Percentiles rank a stretch among this genome's conserved stretches.
phyloP scores from a whole-genome alignment of 1,284 basidiomycete genomes.

The Entoloma clypeatum region DNA sequence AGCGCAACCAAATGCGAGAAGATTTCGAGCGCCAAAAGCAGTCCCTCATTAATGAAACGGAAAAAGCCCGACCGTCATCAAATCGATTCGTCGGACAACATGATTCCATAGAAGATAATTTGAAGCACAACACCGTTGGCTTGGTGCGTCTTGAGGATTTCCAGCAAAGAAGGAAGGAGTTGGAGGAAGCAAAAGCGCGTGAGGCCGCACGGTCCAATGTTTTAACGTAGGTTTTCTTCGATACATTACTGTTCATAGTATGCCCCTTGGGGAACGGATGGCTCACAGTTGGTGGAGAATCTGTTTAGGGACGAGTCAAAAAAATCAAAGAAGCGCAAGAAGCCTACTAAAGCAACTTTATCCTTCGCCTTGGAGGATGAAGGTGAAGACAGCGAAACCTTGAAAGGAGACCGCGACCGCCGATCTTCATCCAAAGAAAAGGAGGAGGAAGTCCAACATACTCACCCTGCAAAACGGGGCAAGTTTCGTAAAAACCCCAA shows the following conservation, averaged over 20 bases:
- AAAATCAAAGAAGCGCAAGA: conserved; percentile 90
- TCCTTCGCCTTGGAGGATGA: conserved; percentile 90
- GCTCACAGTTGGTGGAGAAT: conserved; percentile 76
- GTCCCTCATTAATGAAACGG: conserved; percentile 76
- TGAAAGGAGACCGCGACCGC: conserved; percentile 25
- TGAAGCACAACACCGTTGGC: conserved; percentile 93
- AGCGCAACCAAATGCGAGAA: conserved; percentile 79
- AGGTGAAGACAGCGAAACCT: conserved; percentile 37
- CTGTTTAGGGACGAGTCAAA: conserved; percentile 81
- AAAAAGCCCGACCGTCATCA: conserved; percentile 76
- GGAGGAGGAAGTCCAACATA: conserved; percentile 35
- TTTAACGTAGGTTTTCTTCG: conserved; percentile 69
- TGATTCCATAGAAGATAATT: conserved; percentile 91
- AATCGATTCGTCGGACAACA: conserved; percentile 93
- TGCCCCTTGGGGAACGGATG: conserved; percentile 32
- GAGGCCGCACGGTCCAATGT: conserved; percentile 82
- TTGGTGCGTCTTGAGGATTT: conserved; percentile 94
- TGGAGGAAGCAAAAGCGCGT: conserved; percentile 90
- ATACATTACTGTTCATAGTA: conserved; percentile 12
- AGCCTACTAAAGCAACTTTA: conserved; percentile 74
- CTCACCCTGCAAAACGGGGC: conserved; percentile 58
- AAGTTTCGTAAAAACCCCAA: conserved; percentile 93
- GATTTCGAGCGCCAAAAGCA: conserved; percentile 89
- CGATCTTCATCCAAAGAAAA: conserved; percentile 33
- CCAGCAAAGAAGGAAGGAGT: conserved; percentile 79